Evolutionary conservation across 2,329 filamentous ascomycete genomes (phyloP).

Genomic region (Penicillium sp.): DNA sequence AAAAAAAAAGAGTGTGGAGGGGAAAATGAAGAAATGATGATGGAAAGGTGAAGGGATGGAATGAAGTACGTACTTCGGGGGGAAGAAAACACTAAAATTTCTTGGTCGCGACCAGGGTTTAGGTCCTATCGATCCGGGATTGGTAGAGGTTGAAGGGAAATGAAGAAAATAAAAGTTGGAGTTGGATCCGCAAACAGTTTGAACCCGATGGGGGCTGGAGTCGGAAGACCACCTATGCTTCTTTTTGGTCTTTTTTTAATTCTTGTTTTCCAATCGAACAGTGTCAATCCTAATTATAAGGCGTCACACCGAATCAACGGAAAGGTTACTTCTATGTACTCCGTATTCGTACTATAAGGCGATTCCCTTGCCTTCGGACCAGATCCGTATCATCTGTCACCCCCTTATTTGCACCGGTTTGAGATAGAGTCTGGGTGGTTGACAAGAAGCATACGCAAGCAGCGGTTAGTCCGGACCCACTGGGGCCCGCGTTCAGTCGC

Average conservation of each 20-base stretch:
- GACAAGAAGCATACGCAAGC: conserved; percentile 35
- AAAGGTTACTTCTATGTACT: too few species aligned
- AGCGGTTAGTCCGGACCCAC: conserved; percentile 28
- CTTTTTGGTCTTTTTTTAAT: too few species aligned
- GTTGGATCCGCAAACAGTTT: background rate
- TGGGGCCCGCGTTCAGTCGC: conserved; percentile 26
- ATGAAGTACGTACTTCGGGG: conserved; percentile 18
- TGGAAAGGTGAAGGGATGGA: conserved; percentile 20
- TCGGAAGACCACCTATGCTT: too few species aligned
- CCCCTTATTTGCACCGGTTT: conserved; percentile 1
- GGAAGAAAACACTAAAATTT: background rate
- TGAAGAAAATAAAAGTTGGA: too few species aligned
- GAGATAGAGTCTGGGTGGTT: conserved; percentile 11
- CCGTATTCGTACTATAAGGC: too few species aligned
- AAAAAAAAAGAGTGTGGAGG: conserved; percentile 15
- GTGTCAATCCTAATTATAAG: too few species aligned
- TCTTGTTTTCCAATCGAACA: too few species aligned
- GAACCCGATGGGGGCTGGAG: background rate
- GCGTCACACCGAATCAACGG: too few species aligned
- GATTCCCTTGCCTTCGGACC: too few species aligned
- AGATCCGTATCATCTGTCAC: too few species aligned
- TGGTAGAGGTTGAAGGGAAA: background rate
- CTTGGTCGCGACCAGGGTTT: background rate
- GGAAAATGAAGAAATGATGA: conserved; percentile 24
- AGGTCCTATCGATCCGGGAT: background rate